Base-by-base conservation (phyloP, 768 basidiomycete species). In the Inosperma sp. region DNA sequence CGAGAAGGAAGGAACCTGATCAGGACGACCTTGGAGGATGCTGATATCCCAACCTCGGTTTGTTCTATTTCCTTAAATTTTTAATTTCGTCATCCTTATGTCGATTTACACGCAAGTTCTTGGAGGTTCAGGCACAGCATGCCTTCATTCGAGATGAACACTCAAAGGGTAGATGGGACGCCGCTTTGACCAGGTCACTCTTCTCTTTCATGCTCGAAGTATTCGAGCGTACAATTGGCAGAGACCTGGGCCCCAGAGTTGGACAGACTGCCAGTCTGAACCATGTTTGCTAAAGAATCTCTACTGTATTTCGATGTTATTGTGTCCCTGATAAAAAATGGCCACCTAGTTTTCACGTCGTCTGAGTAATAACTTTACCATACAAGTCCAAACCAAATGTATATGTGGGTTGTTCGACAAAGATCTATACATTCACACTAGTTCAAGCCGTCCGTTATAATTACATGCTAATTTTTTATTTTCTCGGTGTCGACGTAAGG, bases 61-160 rank as follows among this genome's bases (percentile, higher is more conserved):
- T 58, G 82, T 72, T 21, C 30, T 34, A 26, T 25, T 13, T 7
- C 29, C 4, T 16, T 34, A 14, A 36, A 16, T 7, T n/a, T 27
- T 17, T 9, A 12, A 21, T 2, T n/a, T 10, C 26, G 21, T 40
- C 21, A 42, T 41, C 16, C 30, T 22, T 13, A 35, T 22, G 25
- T 21, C n/a, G 4, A 8, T 35, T 27, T n/a, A n/a, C 17, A 22
- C 10, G 26, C 19, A 40, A 93, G 88, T 93, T 94, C 66, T 70
- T 96, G 52, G 95, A 98, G 66, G 92, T 97, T 12, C 93, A 96
- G 66, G 95, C 94, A 0, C 94, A 98, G 61, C 94, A 97, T 58
- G 95, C 95, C 3, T 97, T 97, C 68, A 86, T 97, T 54, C 83
- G 94, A 5, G 93, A 95, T 64, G 91, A 93, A 60, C 78, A 80